phyloP scores from a whole-genome alignment of 768 basidiomycete genomes.

The Tephrocybe sp. region DNA sequence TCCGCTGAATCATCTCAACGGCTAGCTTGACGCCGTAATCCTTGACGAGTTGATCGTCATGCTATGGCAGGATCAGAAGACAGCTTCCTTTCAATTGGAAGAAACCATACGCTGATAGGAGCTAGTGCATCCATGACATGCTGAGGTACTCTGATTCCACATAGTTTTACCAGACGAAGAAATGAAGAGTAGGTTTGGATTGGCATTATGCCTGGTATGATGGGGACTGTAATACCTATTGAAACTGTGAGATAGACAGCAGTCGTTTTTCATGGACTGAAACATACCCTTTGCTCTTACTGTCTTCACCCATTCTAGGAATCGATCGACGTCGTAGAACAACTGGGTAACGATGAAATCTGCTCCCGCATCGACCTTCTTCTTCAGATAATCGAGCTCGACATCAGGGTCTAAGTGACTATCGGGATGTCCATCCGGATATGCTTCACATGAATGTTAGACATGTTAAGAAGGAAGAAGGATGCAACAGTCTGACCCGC shows the following conservation, averaged over 20 bases:
- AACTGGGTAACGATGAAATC: slow-evolving; percentile 96
- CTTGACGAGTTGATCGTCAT: slow-evolving; percentile 93
- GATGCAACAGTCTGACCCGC: slow-evolving; percentile 56
- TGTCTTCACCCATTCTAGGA: slow-evolving; percentile 74
- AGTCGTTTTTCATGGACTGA: background rate
- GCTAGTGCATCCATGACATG: slow-evolving; percentile 66
- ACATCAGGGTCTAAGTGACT: slow-evolving; percentile 53
- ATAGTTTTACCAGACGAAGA: slow-evolving; percentile 85
- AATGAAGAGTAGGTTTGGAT: slow-evolving; percentile 97
- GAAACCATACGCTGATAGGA: slow-evolving; percentile 64
- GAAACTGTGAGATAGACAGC: background rate
- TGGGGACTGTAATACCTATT: slow-evolving; percentile 83
- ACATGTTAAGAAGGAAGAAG: background rate
- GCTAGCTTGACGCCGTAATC: slow-evolving; percentile 91
- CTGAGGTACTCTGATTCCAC: slow-evolving; percentile 75
- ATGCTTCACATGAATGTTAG: slow-evolving; percentile 50
- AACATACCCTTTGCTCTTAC: slow-evolving; percentile 70
- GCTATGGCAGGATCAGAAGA: slow-evolving; percentile 41
- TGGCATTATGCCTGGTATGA: slow-evolving; percentile 97
- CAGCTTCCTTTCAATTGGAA: background rate
- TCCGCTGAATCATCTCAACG: slow-evolving; percentile 69
- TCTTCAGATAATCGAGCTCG: slow-evolving; percentile 71
- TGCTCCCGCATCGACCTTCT: slow-evolving; percentile 92
- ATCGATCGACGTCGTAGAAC: slow-evolving; percentile 93
- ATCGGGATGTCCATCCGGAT: slow-evolving; percentile 88